Conservation (phyloP, 129 eudicot genomes). For the Flaveria bidentis region DNA sequence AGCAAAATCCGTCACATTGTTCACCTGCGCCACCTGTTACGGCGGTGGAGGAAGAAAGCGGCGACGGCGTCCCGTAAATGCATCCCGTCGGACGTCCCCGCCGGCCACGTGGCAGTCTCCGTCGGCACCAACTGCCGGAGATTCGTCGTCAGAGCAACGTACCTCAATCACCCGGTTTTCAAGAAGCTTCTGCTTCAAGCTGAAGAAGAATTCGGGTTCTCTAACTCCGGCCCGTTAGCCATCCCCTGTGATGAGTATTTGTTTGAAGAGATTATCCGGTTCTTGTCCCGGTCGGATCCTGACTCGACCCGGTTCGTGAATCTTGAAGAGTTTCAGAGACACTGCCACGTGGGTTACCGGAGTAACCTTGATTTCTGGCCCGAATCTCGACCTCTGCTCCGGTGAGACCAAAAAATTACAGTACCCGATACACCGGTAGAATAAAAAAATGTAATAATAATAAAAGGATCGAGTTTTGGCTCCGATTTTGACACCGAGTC, state of each 20-base stretch:
- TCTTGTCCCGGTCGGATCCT: slow-evolving; percentile 59
- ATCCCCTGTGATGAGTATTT: slow-evolving; percentile 87
- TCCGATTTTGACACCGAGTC: slow-evolving; percentile 41
- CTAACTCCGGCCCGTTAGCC: slow-evolving; percentile 65
- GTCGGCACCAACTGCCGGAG: slow-evolving; percentile 66
- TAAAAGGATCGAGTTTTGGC: slow-evolving; percentile 35
- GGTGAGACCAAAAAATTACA: background rate
- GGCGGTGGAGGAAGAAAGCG: slow-evolving; percentile 71
- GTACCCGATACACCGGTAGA: too few species aligned
- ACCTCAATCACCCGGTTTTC: slow-evolving; percentile 80
- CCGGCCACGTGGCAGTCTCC: slow-evolving; percentile 89
- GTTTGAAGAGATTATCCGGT: slow-evolving; percentile 73
- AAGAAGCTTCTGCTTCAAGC: slow-evolving; percentile 66
- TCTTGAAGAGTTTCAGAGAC: slow-evolving; percentile 69
- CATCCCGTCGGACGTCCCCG: slow-evolving; percentile 77
- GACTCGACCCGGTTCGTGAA: slow-evolving; percentile 47
- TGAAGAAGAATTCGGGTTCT: slow-evolving; percentile 85
- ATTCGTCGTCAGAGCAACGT: slow-evolving; percentile 68
- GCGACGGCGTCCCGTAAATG: slow-evolving; percentile 51
- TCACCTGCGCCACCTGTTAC: slow-evolving; percentile 70
- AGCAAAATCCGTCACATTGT: slow-evolving; percentile 96
- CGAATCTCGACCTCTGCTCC: slow-evolving; percentile 76
- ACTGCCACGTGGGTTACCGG: slow-evolving; percentile 57
- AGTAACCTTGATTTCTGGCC: slow-evolving; percentile 59
- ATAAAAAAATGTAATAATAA: background rate